A percentile compares a stretch with the other conserved stretches of the same genome.
These are phyloP conservation scores for Allomyces macrogynus DNA, from an alignment of 192 early-diverging fungal species.

Conservation along the genomic window DNA sequence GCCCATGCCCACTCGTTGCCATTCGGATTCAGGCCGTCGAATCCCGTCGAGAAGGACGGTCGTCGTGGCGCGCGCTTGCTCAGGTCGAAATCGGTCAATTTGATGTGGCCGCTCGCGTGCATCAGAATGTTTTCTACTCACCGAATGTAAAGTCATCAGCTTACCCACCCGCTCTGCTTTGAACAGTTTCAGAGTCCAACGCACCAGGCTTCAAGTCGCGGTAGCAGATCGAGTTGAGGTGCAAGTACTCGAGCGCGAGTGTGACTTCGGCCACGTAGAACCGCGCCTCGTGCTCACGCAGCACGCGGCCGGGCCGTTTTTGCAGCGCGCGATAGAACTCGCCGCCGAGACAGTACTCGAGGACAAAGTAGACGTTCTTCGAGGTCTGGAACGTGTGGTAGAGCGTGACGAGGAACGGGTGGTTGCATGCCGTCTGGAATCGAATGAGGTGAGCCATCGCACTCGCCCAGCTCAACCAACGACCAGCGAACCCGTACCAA, in stretches of 20 bases:
- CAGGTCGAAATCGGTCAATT: conserved; percentile 96
- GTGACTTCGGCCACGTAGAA: conserved; percentile 98
- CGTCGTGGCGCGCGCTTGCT: conserved; percentile 59
- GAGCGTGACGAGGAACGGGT: conserved; percentile 73
- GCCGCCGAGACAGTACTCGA: conserved; percentile 75
- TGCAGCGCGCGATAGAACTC: conserved; percentile 84
- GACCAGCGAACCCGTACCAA: conserved; percentile 16
- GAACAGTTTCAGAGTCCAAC: conserved; percentile 10
- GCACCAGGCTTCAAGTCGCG: conserved; percentile 94
- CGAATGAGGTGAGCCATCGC: too few species aligned
- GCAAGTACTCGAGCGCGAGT: conserved; percentile 84
- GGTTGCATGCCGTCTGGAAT: conserved; percentile 45
- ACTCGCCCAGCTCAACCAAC: too few species aligned
- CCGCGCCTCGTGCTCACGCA: conserved; percentile 72
- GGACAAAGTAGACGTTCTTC: conserved; percentile 67
- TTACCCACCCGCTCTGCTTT: too few species aligned
- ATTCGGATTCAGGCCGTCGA: too few species aligned
- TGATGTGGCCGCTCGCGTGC: conserved; percentile 91
- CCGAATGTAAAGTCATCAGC: too few species aligned
- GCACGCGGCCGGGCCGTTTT: conserved; percentile 62
- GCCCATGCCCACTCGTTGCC: too few species aligned
- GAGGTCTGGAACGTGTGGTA: conserved; percentile 79
- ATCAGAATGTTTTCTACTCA: conserved; percentile 49
- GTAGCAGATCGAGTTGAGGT: conserved; percentile 90
- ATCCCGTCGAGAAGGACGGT: too few species aligned